A percentile compares a stretch with the other conserved stretches of the same genome.
Evolutionary conservation across 2,329 filamentous ascomycete genomes (phyloP).

Genomic region (Periglandula ipomoeae): DNA sequence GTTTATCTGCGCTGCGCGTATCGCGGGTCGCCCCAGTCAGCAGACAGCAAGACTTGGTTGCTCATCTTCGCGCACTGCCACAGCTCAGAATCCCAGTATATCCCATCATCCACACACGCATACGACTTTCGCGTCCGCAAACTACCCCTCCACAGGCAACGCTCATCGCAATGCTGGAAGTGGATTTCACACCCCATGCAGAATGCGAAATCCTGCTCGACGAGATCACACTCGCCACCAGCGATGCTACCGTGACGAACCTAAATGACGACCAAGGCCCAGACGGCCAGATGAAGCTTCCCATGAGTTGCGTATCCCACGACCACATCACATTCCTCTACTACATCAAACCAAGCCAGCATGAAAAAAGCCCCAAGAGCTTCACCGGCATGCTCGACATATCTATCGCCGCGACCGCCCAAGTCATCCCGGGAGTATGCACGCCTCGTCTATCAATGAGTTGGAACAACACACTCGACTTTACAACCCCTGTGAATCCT

Average conservation of each 20-base stretch:
- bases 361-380: slow-evolving; percentile 36
- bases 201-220: slow-evolving; percentile 57
- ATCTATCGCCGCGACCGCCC: slow-evolving; percentile 49
- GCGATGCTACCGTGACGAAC: slow-evolving; percentile 49
- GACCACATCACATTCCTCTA: slow-evolving; percentile 72
- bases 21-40: slow-evolving; percentile 64
- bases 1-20: slow-evolving; percentile 64
- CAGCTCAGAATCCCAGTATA: slow-evolving; percentile 54
- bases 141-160: slow-evolving; percentile 48
- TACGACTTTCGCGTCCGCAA: slow-evolving; percentile 60
- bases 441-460: slow-evolving; percentile 53
- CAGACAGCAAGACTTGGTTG: slow-evolving; percentile 49
- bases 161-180: slow-evolving; percentile 60
- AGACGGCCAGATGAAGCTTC: slow-evolving; percentile 36
- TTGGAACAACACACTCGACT: slow-evolving; percentile 63
- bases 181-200: slow-evolving; percentile 64
- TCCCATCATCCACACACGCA: slow-evolving; percentile 62
- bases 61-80: slow-evolving; percentile 55
- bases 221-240: slow-evolving; percentile 46
- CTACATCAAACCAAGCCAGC: slow-evolving; percentile 45
- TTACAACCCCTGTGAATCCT: slow-evolving; percentile 55
- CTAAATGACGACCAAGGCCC: slow-evolving; percentile 34
- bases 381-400: slow-evolving; percentile 47
- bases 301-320: slow-evolving; percentile 55
- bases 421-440: slow-evolving; percentile 46